Percentiles rank a stretch among this genome's conserved stretches.
Evolutionary conservation across 164 flowering plant genomes (phyloP).

Genomic region (Vitis rotundifolia): DNA sequence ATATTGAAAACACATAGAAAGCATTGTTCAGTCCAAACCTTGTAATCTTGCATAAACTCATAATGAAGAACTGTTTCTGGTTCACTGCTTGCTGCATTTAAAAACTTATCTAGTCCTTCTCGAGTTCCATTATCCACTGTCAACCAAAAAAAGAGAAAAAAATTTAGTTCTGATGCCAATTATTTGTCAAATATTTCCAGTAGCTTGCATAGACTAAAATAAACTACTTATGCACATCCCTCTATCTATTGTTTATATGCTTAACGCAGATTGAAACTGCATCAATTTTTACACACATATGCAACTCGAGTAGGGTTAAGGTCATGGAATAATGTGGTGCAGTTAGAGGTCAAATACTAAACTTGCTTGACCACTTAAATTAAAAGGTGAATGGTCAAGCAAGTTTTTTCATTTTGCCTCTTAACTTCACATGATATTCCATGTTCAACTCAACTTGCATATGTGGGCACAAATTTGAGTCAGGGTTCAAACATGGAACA

Average conservation of each 20-base stretch:
- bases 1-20: slow-evolving; percentile 1
- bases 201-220: not conserved
- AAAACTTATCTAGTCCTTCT: slow-evolving; percentile 91
- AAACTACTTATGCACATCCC: not conserved
- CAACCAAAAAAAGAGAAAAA: slow-evolving; percentile 6
- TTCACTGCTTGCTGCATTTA: slow-evolving; percentile 91
- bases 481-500: too few relatives aligned
- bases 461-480: too few relatives aligned
- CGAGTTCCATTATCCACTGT: slow-evolving; percentile 97
- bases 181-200: not conserved
- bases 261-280: not conserved
- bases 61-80: slow-evolving; percentile 98
- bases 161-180: slow-evolving; percentile 1
- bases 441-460: too few relatives aligned
- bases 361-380: not conserved
- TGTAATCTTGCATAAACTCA: slow-evolving; percentile 99
- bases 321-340: too few relatives aligned
- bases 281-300: not conserved
- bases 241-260: too few relatives aligned
- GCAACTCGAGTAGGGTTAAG: not conserved
- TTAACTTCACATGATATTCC: too few relatives aligned
- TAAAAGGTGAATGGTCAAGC: not conserved
- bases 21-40: slow-evolving; percentile 43
- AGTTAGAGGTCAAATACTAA: not conserved
- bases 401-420: too few relatives aligned